Base-by-base conservation (phyloP, 192 early-diverging fungal species). In the Obelidium mucronatum region DNA sequence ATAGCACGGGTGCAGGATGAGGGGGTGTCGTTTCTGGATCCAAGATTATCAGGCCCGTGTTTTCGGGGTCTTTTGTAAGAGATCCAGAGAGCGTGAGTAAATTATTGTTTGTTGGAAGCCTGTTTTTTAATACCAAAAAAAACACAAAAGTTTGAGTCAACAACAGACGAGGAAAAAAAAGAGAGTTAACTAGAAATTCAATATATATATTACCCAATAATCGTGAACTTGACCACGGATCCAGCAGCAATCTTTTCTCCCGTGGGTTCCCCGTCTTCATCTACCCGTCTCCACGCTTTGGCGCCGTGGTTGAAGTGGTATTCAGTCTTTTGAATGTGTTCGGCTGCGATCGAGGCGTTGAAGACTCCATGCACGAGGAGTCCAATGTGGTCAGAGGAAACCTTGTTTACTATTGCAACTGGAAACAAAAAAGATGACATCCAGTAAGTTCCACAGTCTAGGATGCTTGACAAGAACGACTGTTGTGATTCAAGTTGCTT, bases 351-450 rank as follows among this genome's bases (percentile, higher is more conserved):
- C 19, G 95, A 96, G 28, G 96, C 97, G 74, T 98, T 98, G 85
- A 98, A 96, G 6, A 95, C 92, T 48, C 94, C 93, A 81, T 96
- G 94, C 60, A 98, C 86, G 54, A 98, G 86, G 31, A 96, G 84
- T 76, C 96, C 97, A 78, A 98, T 93, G 71, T 98, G 97, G 80
- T 96, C 94, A 4, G 93, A 87, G 54, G 95, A 97, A 56, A 96
- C 94, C 60, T 97, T 90, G 82, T 95, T 98, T 75, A 98, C 95
- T 5, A 90, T 83, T 55, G 92, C 93, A 36, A 85, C 92, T 93
- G 70, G 37, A 30, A 31, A 73, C 31, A 24, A 53, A 31, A 80
- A 71, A 77, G 63, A 19, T 48, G 8, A 48, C 11, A 48, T 19
- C 19, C 19, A 15, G 44, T 19, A 19, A 48, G 44, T 48, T 48